phyloP scores from a whole-genome alignment of 805 yeast genomes.

The Ogataea trehalophila region DNA sequence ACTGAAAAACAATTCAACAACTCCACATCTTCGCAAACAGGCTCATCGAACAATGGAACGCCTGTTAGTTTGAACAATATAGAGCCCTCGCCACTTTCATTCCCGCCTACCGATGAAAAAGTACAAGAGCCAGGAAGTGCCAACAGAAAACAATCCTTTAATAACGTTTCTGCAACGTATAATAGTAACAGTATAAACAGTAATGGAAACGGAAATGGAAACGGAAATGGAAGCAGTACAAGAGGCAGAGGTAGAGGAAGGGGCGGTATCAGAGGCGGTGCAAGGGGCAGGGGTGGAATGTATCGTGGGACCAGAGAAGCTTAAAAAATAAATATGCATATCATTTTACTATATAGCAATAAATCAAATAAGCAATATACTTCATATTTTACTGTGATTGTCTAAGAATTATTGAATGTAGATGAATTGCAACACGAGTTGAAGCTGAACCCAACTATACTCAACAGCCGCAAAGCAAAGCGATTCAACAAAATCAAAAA shows the following conservation, averaged over 20 bases:
- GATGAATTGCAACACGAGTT: too few relatives aligned
- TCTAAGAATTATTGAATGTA: too few relatives aligned
- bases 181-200: neutral
- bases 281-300: constrained; percentile 14
- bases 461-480: too few relatives aligned
- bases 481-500: too few relatives aligned
- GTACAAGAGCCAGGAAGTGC: neutral
- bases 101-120: neutral
- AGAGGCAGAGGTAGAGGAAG: constrained; percentile 7
- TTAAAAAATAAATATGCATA: too few relatives aligned
- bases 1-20: neutral
- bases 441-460: too few relatives aligned
- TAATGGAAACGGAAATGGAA: too few relatives aligned
- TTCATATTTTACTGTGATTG: too few relatives aligned
- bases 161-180: constrained; percentile 5
- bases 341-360: too few relatives aligned
- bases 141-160: constrained; percentile 3
- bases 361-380: too few relatives aligned
- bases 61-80: neutral
- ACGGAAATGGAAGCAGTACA: neutral
- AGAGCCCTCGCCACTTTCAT: constrained; percentile 3
- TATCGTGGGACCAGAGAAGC: constrained; percentile 1
- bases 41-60: neutral
- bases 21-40: neutral
- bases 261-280: constrained; percentile 9